Conservation (phyloP, 1,284 basidiomycete species). For the Apiotrichum sp. region DNA sequence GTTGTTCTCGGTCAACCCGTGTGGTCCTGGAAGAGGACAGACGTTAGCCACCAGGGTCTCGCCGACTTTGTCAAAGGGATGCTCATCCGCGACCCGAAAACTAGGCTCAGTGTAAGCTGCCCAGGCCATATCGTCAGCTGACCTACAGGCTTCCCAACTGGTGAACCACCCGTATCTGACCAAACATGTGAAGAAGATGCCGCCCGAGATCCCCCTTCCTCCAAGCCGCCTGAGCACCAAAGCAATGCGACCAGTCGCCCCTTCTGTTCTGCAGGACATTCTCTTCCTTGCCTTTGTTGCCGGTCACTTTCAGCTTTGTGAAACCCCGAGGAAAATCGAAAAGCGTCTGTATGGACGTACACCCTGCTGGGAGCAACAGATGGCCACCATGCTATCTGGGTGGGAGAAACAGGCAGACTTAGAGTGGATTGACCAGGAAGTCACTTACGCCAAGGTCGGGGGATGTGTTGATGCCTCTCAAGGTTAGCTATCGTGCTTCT, state of each 20-base stretch:
- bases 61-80: constrained; percentile 34
- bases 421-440: constrained; percentile 29
- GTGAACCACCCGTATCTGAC: constrained; percentile 36
- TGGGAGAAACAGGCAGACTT: constrained; percentile 31
- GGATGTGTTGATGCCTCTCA: constrained; percentile 5
- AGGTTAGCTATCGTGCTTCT: not conserved
- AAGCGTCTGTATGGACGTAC: constrained; percentile 20
- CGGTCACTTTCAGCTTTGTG: constrained; percentile 29
- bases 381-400: constrained; percentile 30
- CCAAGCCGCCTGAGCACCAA: constrained; percentile 14
- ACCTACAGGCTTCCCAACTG: constrained; percentile 30
- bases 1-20: constrained; percentile 21
- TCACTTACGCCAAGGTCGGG: not conserved
- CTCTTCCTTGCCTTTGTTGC: constrained; percentile 36
- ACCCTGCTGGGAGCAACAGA: constrained; percentile 41
- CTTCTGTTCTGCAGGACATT: constrained; percentile 32
- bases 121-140: not conserved
- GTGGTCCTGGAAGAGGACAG: constrained; percentile 19
- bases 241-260: constrained; percentile 15
- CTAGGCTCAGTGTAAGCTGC: constrained; percentile 33
- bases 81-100: constrained; percentile 27
- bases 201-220: constrained; percentile 17
- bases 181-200: constrained; percentile 11
- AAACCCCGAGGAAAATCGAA: constrained; percentile 24
- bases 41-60: constrained; percentile 7